These are phyloP conservation scores for Phyllosticta ampelicida DNA, from an alignment of 2,329 filamentous ascomycete genomes.

Conservation along the genomic window DNA sequence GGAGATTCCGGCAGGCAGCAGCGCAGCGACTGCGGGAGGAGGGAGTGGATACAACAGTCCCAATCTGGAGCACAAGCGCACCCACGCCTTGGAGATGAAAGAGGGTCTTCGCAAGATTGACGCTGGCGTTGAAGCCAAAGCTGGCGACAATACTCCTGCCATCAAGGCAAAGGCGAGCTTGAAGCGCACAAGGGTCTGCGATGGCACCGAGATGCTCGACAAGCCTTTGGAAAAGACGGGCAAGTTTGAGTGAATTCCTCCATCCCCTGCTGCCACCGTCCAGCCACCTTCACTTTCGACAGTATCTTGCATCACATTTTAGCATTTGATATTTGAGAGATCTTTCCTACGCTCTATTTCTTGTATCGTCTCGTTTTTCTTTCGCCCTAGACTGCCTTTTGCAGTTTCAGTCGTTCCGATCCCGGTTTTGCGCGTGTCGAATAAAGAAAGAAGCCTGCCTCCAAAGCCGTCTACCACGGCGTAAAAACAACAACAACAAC, in stretches of 20 bases:
- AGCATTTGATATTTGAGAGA: no score
- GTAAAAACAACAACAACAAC: background rate
- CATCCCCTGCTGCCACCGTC: no score
- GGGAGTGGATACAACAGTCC: constrained; percentile 39
- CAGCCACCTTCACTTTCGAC: no score
- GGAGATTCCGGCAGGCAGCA: constrained; percentile 39
- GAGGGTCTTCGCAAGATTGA: constrained; percentile 14
- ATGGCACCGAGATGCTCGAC: constrained; percentile 11
- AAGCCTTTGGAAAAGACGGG: constrained; percentile 3
- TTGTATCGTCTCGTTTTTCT: no score
- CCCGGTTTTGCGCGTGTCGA: background rate
- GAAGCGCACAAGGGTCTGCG: constrained; percentile 13
- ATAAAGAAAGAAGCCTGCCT: background rate
- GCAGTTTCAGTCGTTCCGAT: no score
- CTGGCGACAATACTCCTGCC: background rate
- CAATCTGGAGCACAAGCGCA: constrained; percentile 9
- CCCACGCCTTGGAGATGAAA: constrained; percentile 3
- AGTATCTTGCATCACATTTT: no score
- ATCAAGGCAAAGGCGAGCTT: background rate
- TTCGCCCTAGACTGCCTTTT: no score
- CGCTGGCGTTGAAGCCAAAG: background rate
- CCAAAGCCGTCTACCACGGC: background rate
- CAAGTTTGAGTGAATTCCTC: background rate
- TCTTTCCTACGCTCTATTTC: no score
- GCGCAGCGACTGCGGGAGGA: constrained; percentile 37